A percentile compares a stretch with the other conserved stretches of the same genome.
Conservation (phyloP, 2,329 filamentous ascomycete species). For the Calonectria fujianensis region DNA sequence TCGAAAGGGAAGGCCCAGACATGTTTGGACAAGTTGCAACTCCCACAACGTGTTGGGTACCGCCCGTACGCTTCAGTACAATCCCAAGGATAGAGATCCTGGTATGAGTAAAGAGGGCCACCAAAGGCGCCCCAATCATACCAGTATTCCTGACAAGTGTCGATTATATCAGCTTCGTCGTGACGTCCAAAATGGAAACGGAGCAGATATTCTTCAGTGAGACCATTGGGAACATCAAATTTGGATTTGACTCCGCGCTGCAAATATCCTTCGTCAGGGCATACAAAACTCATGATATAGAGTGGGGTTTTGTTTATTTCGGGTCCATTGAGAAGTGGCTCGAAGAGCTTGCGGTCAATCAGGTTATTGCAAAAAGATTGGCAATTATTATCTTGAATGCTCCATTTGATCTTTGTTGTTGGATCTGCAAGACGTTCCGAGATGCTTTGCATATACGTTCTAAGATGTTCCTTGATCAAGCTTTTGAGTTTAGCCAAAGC, state of each 20-base stretch:
- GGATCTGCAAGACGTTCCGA: not conserved
- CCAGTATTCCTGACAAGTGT: slow-evolving; percentile 67
- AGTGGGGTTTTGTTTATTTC: not conserved
- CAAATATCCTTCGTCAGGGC: slow-evolving; percentile 11
- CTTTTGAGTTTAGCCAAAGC: slow-evolving; percentile 7
- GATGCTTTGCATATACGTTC: slow-evolving; percentile 3
- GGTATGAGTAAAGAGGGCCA: slow-evolving; percentile 61
- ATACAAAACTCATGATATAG: slow-evolving; percentile 21
- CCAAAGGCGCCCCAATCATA: slow-evolving; percentile 66
- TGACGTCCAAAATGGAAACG: slow-evolving; percentile 55
- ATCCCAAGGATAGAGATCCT: slow-evolving; percentile 68
- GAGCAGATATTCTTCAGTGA: slow-evolving; percentile 9
- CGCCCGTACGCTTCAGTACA: slow-evolving; percentile 65
- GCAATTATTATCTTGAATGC: slow-evolving; percentile 15
- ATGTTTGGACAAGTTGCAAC: slow-evolving; percentile 8
- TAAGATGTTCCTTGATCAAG: not conserved
- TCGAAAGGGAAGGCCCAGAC: slow-evolving; percentile 15
- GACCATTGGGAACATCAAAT: slow-evolving; percentile 13
- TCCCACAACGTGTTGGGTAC: slow-evolving; percentile 13
- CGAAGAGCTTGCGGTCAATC: slow-evolving; percentile 5
- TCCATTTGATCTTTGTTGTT: not conserved
- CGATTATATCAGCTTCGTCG: slow-evolving; percentile 65
- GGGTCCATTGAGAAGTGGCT: slow-evolving; percentile 5
- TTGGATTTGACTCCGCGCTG: slow-evolving; percentile 18
- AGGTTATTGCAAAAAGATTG: slow-evolving; percentile 7